A percentile compares a stretch with the other conserved stretches of the same genome.
Evolutionary conservation across 257 asterid species (phyloP).

Genomic region (Orobanche coerulescens): DNA sequence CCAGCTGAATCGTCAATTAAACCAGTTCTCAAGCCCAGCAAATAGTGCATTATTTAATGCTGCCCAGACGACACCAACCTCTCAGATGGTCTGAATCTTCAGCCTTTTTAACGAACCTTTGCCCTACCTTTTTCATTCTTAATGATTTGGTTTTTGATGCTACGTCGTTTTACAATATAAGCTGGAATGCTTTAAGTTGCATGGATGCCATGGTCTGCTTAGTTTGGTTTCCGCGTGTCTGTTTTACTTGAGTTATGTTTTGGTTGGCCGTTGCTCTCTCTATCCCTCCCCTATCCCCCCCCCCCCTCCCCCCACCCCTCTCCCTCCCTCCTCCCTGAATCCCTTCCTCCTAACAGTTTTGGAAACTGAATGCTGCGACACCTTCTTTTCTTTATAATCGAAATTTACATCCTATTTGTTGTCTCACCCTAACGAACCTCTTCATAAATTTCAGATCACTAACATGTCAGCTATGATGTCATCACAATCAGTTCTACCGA

Average conservation of each 20-base stretch:
- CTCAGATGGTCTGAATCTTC: constrained; percentile 67
- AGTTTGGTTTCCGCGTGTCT: background rate
- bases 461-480: constrained; percentile 93
- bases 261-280: no score
- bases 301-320: no score
- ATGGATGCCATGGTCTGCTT: background rate
- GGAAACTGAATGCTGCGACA: constrained; percentile 5
- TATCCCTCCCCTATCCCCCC: no score
- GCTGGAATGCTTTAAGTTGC: background rate
- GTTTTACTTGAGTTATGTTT: background rate
- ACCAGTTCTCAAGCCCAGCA: constrained; percentile 80
- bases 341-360: background rate
- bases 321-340: no score
- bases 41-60: constrained; percentile 85
- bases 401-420: constrained; percentile 12
- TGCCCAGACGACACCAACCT: constrained; percentile 66
- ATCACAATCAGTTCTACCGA: constrained; percentile 63
- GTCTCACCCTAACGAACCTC: constrained; percentile 21
- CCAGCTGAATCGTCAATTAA: constrained; percentile 80
- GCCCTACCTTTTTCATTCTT: background rate
- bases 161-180: background rate
- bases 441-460: constrained; percentile 55
- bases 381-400: constrained; percentile 3
- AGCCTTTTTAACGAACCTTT: constrained; percentile 3
- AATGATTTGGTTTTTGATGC: background rate